Base-by-base conservation (phyloP, 257 asterid genomes). In the Forsythia viridissima region DNA sequence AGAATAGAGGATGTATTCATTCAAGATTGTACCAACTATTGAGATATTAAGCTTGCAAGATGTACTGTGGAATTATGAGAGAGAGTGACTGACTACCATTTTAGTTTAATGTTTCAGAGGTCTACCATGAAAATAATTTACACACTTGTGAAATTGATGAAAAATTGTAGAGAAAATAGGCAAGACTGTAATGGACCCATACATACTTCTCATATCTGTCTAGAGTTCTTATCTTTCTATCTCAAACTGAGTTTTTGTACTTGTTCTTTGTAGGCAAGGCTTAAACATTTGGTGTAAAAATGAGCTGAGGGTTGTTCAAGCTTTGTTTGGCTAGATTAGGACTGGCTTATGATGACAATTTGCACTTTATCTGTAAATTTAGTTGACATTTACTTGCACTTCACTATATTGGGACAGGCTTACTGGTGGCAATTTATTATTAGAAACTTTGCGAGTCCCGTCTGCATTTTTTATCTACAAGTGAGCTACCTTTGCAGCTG, bases 181-280 rank as follows among this genome's bases (percentile, higher is more conserved):
- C 20, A 52, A 18, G 21, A 52, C 4, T 52, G 4, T 16, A 18
- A 52, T 52, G 61, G 61, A 52, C 61, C n/a, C 13, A 52, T 52
- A 16, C 61, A 69, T 43, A 71, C 3, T 44, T 20, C 57, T 71
- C 36, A 16, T 13, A 9, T 48, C 4, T 6, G 36, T 10, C 24
- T 24, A 24, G 24, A 24, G 24, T 24, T 24, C 24, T 24, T 24
- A 24, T 24, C 24, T 24, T 24, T 24, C 24, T 0, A 24, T 24
- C 24, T 24, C 24, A 24, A 24, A 24, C 55, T 6, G 10, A 68
- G 8, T n/a, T 16, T 61, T 44, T 5, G 71, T 61, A 21, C 24
- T 40, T 75, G 71, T 41, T 10, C 66, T 24, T 77, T 68, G 70
- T 69, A n/a, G 44, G 69, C 55, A 40, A 69, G 76, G 40, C 55